Evolutionary conservation across 208 protist genomes (phyloP), one percentile per base, ranked within the genome.

Genomic region (Crithidia mellificae): DNA sequence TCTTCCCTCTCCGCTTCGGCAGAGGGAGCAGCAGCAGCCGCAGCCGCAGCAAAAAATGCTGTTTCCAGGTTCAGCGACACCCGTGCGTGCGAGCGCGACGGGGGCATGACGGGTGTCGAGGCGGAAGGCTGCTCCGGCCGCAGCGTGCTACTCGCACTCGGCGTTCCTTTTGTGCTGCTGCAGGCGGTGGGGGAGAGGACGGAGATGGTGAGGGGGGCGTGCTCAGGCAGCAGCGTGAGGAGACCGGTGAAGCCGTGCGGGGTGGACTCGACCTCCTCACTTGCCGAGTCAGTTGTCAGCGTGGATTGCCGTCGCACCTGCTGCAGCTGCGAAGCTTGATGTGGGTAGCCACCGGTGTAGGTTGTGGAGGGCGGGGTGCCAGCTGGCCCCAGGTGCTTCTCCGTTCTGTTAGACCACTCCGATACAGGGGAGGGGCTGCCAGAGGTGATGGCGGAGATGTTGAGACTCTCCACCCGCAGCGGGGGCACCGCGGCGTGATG

Each of bases 361-460:
- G 34, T 38, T 38, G 34, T 38, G 36, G 30, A 20, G 29, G 17
- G 11, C 30, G 30, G 17, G 49, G 52, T 24, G 66, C 39, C 29
- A 22, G 25, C 12, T 20, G 39, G 55, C 22, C 44, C 34, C 36
- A 2, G 47, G 47, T 61, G 19, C 59, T 62, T 59, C 68, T 30
- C 36, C 11, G 59, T 62, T n/a, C 54, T 61, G 51, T 67, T 62
- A 0, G 58, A 67, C 68, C 41, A 55, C 38, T 59, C 41, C 14
- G 59, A 63, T 6, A 39, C 20, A 24, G 68, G 59, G 17, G 68
- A 74, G 8, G 59, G 52, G 29, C 8, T 55, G 25, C 59, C 59
- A 12, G 68, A 74, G 7, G 27, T 12, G 25, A 74, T 56, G 52
- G 32, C 43, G 30, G 68, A 73, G 29, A 67, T 11, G 27, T 17